phyloP scores from a whole-genome alignment of 129 eudicot species.

The Apium graveolens region DNA sequence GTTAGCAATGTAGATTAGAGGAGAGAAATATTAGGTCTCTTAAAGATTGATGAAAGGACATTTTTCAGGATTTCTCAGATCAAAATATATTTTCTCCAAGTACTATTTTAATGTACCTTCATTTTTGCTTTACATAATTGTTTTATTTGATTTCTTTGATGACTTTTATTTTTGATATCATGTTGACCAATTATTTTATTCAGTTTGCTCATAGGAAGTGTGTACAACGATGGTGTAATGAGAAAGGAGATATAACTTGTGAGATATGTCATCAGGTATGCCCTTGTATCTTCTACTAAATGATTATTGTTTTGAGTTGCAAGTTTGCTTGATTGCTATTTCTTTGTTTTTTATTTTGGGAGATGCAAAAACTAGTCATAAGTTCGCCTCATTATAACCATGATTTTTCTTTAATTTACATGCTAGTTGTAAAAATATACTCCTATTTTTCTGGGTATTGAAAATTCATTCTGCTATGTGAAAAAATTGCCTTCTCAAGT shows the following conservation, averaged over 20 bases:
- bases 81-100: neutral
- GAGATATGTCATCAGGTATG: constrained; percentile 16
- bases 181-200: constrained; percentile 1
- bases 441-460: neutral
- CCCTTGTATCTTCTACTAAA: neutral
- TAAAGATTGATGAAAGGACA: neutral
- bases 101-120: neutral
- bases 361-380: neutral
- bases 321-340: neutral
- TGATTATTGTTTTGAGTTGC: neutral
- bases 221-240: constrained; percentile 11
- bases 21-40: neutral
- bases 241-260: constrained; percentile 10
- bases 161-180: neutral
- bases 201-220: constrained; percentile 20
- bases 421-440: neutral
- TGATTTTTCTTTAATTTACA: neutral
- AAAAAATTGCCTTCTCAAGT: neutral
- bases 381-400: neutral
- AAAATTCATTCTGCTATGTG: neutral
- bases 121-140: neutral
- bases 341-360: neutral
- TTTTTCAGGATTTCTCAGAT: neutral
- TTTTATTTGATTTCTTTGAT: neutral
- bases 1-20: neutral